Evolutionary conservation across 106 monocot species (phyloP), one percentile per base, ranked within the genome.

Genomic region (Xerophyta viscosa): DNA sequence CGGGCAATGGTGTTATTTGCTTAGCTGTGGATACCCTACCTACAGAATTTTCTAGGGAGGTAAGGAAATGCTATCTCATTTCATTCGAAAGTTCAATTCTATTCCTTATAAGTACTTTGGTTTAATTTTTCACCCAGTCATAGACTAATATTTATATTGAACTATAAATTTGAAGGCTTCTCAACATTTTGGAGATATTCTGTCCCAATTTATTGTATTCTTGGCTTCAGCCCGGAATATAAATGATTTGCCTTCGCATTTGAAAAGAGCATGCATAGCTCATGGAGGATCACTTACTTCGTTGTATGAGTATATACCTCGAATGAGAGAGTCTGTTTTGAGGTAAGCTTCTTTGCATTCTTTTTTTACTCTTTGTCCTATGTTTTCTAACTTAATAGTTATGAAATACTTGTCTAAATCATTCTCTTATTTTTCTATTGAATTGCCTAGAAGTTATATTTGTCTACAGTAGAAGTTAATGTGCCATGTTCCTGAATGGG

Each of bases 111-210:
- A n/a, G n/a, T n/a, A n/a, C n/a, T n/a, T n/a, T n/a, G n/a, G n/a
- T n/a, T n/a, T n/a, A n/a, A n/a, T n/a, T n/a, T 54, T 64, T 2
- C 50, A 46, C 27, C 29, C 62, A 12, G 12, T 23, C 20, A 39
- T 46, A 17, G 3, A 4, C 15, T 44, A 44, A 44, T 44, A 8
- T 44, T 10, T 14, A 8, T 4, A 44, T 39, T 41, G 19, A n/a
- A n/a, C n/a, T n/a, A n/a, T n/a, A n/a, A n/a, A n/a, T n/a, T n/a
- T 72, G 37, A 45, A 94, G 93, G 88, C 96, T 62, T 89, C 96
- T 5, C 77, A 82, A 59, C 88, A 89, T 71, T 96, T 96, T 69
- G 96, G 96, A 52, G 81, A 96, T 66, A 85, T 96, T 44, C 62
- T 96, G 29, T 88, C 85, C 41, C 52, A 82, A n/a, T 89, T 89